Percentiles rank a stretch among this genome's conserved stretches.
Conservation (phyloP, 2,329 filamentous ascomycete species). For the Aspergillus calidoustus region DNA sequence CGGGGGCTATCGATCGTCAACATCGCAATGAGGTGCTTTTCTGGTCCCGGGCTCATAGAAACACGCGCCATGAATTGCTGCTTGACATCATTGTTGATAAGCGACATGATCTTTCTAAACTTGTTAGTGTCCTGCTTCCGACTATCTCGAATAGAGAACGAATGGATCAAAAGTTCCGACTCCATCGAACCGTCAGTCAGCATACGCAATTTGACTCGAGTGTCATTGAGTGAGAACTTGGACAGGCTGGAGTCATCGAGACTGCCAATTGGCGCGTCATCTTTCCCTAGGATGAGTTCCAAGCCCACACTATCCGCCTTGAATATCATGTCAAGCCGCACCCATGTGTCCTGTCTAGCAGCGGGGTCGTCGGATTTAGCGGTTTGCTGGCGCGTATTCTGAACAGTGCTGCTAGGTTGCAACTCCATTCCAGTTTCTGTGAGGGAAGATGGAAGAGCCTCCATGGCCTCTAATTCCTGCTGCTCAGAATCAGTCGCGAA, state of each 20-base stretch:
- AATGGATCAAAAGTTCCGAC: constrained; percentile 88
- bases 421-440: constrained; percentile 55
- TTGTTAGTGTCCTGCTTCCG: constrained; percentile 90
- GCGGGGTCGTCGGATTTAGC: constrained; percentile 73
- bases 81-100: constrained; percentile 86
- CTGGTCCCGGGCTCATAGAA: constrained; percentile 83
- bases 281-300: constrained; percentile 79
- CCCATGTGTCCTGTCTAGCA: constrained; percentile 75
- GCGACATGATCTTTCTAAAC: constrained; percentile 97
- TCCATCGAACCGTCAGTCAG: constrained; percentile 89
- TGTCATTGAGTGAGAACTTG: constrained; percentile 92
- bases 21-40: constrained; percentile 84
- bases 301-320: constrained; percentile 84
- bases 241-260: constrained; percentile 82
- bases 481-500: constrained; percentile 77
- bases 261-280: constrained; percentile 77
- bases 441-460: constrained; percentile 68
- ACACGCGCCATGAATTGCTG: constrained; percentile 98
- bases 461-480: constrained; percentile 72
- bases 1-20: constrained; percentile 93
- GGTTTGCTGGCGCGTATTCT: constrained; percentile 49
- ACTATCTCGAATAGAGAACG: constrained; percentile 93
- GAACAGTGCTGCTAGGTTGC: constrained; percentile 56
- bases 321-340: constrained; percentile 90
- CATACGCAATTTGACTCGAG: constrained; percentile 88